These are phyloP conservation scores for Cyphellophora europaea DNA, from an alignment of 2,329 filamentous ascomycete genomes.

Conservation along the genomic window DNA sequence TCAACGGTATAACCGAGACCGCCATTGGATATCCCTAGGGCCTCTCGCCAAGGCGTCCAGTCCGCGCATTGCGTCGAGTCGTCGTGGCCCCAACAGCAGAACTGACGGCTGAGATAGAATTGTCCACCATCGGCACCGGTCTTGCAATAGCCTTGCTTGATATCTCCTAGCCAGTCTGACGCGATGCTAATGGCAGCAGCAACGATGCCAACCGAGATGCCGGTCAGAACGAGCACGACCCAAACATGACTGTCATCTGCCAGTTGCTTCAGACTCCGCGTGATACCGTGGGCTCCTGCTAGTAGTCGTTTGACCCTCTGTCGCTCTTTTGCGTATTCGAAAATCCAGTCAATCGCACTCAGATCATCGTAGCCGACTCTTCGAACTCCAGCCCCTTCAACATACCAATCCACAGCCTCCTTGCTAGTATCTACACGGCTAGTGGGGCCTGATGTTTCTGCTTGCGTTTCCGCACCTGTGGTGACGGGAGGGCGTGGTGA, in stretches of 20 bases:
- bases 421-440: no score
- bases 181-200: conserved; percentile 84
- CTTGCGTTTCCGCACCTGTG: no score
- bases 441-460: no score
- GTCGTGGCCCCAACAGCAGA: conserved; percentile 90
- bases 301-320: conserved; percentile 73
- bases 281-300: conserved; percentile 57
- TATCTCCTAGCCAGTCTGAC: conserved; percentile 85
- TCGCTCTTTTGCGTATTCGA: conserved; percentile 93
- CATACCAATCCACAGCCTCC: conserved; percentile 66
- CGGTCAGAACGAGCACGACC: conserved; percentile 78
- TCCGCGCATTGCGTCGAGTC: conserved; percentile 70
- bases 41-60: conserved; percentile 78
- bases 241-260: conserved; percentile 85
- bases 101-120: conserved; percentile 84
- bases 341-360: conserved; percentile 99
- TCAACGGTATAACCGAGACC: conserved; percentile 73
- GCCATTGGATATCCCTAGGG: conserved; percentile 55
- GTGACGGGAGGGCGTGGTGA: no score
- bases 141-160: conserved; percentile 83
- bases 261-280: conserved; percentile 64
- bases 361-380: conserved; percentile 92
- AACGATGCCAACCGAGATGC: conserved; percentile 70
- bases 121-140: conserved; percentile 66
- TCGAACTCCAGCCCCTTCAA: conserved; percentile 77